Percentiles rank a stretch among this genome's conserved stretches.
These are phyloP conservation scores for Chaetoceros muelleri DNA, from an alignment of 108 stramenopile species.

Conservation along the genomic window DNA sequence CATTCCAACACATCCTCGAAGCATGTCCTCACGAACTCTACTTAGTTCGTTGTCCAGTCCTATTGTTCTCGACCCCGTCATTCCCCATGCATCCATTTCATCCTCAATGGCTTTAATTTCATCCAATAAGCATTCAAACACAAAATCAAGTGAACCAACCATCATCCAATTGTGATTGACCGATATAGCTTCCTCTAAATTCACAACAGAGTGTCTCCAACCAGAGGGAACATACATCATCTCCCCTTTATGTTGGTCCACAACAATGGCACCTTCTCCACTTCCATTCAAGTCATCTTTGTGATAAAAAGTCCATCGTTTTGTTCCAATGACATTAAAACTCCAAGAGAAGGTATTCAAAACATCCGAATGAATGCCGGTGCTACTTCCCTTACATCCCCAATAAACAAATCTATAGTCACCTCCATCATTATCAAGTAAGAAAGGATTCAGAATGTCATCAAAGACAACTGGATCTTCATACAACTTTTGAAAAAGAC, in stretches of 20 bases:
- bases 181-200: conserved; percentile 68
- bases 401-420: conserved; percentile 85
- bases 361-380: conserved; percentile 76
- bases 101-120: conserved; percentile 48
- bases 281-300: background rate
- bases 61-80: background rate
- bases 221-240: conserved; percentile 71
- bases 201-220: conserved; percentile 77
- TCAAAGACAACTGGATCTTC: conserved; percentile 31
- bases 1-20: conserved; percentile 67
- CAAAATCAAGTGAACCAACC: conserved; percentile 29
- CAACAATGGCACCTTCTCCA: conserved; percentile 8
- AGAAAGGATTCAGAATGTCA: conserved; percentile 52
- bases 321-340: conserved; percentile 71
- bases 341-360: conserved; percentile 79
- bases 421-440: conserved; percentile 29
- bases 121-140: conserved; percentile 35
- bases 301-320: conserved; percentile 68
- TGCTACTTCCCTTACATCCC: conserved; percentile 57
- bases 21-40: conserved; percentile 47
- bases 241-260: conserved; percentile 62
- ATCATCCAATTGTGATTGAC: conserved; percentile 89
- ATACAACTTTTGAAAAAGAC: conserved; percentile 31
- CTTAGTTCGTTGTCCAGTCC: background rate
- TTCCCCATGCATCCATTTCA: conserved; percentile 44